These are phyloP conservation scores for Hypoxylon sp. DNA, from an alignment of 2,329 filamentous ascomycete genomes.

Conservation along the genomic window DNA sequence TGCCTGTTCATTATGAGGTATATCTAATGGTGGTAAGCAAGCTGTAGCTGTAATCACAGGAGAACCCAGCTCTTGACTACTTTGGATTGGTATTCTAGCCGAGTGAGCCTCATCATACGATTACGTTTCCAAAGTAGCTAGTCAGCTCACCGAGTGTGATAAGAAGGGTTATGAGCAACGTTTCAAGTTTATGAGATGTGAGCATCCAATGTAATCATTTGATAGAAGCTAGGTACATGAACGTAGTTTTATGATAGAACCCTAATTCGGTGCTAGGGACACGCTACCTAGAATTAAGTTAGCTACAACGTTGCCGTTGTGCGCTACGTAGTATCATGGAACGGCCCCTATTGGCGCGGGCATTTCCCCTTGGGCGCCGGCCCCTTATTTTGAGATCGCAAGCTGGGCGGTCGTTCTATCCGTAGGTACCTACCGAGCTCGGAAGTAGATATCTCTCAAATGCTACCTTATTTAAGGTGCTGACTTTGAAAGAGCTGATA, in stretches of 20 bases:
- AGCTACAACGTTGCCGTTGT: constrained; percentile 34
- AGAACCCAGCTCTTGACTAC: neutral
- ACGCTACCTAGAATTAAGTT: constrained; percentile 9
- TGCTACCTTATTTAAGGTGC: constrained; percentile 6
- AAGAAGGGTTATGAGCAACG: constrained; percentile 22
- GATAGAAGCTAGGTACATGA: neutral
- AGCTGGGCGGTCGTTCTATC: constrained; percentile 1
- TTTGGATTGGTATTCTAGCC: constrained; percentile 1
- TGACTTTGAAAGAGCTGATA: neutral
- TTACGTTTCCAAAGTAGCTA: neutral
- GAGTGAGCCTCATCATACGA: constrained; percentile 13
- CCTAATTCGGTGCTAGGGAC: neutral
- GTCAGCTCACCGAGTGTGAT: neutral
- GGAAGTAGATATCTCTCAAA: neutral
- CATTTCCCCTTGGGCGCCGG: constrained; percentile 2
- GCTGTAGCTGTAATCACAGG: neutral
- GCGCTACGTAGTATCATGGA: constrained; percentile 27
- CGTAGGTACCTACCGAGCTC: neutral
- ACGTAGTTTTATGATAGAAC: constrained; percentile 1
- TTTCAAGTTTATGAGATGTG: constrained; percentile 25
- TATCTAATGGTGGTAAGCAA: neutral
- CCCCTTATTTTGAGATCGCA: constrained; percentile 13
- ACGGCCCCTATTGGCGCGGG: constrained; percentile 8
- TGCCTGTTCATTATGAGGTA: neutral
- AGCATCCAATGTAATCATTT: neutral